Evolutionary conservation across 2,329 filamentous ascomycete genomes (phyloP), one percentile per base, ranked within the genome.

Genomic region (Cryphonectria nitschkei): DNA sequence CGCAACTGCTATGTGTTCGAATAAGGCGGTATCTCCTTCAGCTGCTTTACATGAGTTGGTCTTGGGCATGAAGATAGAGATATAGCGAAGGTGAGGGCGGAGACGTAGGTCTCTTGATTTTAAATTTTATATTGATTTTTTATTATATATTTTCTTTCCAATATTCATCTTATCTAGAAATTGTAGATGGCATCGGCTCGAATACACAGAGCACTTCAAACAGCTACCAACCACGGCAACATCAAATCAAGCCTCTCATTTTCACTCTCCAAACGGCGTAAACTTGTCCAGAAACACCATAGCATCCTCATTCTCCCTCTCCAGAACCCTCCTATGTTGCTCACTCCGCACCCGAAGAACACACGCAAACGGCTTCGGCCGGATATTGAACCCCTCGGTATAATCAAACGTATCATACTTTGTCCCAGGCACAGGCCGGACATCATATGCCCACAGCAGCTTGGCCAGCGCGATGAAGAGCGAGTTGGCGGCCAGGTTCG

Each of bases 401-500:
- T 75, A 75, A 32, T 73, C 72, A 56, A 75, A 73, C 8, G 71
- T 74, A 41, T 76, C 74, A 67, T 75, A 75, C 5, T 8, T 29
- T 6, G 56, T 62, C 22, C 73, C 73, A 6, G 69, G 65, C 13
- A 74, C 60, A 0, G 74, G 73, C 52, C 67, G 62, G 62, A 80
- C 75, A 46, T 81, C 76, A 68, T 84, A 85, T 0, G 81, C 84
- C 86, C 85, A 87, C 0, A 88, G 73, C 8, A 83, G 65, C 58
- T 80, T 80, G 7, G 81, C 76, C 43, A 82, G 74, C 19, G 74
- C 77, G 7, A 81, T 70, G 66, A 79, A 73, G 4, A 76, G 65
- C 67, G 72, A 74, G 37, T 74, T 73, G 5, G 69, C 46, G 2
- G 75, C 75, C 32, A 76, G 67, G 34, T 74, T 74, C 43, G 73